A percentile compares a stretch with the other conserved stretches of the same genome.
Conservation (phyloP, 345 rosid species). For the Aquilaria yunnanensis region DNA sequence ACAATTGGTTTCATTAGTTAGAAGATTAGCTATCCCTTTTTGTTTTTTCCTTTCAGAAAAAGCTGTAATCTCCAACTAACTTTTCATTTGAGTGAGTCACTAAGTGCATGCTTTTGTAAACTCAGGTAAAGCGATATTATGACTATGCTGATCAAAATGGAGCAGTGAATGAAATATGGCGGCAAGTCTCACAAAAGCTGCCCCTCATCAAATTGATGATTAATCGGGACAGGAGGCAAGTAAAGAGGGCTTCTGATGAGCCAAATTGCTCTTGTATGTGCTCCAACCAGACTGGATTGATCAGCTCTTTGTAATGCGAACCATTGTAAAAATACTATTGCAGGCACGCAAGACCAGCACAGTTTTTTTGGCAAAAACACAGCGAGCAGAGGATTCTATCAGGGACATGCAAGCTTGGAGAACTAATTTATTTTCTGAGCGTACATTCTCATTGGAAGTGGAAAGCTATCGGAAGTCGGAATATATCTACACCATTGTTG, state of each 20-base stretch:
- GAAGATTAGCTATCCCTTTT: background rate
- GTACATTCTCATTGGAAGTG: background rate
- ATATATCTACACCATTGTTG: background rate
- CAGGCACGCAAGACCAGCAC: background rate
- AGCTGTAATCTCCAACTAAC: too few relatives aligned
- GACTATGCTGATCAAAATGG: slow-evolving; percentile 52
- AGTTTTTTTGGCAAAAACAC: background rate
- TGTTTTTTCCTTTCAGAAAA: background rate
- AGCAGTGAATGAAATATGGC: slow-evolving; percentile 91
- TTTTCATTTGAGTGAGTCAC: too few relatives aligned
- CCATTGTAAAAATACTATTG: background rate
- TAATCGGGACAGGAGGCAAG: slow-evolving; percentile 77
- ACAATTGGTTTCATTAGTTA: background rate
- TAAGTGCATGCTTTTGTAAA: background rate
- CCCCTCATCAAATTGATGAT: slow-evolving; percentile 78
- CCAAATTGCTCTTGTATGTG: slow-evolving; percentile 79
- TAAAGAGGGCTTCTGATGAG: slow-evolving; percentile 39
- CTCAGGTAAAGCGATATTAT: slow-evolving; percentile 72
- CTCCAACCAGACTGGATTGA: slow-evolving; percentile 55
- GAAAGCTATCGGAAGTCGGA: background rate
- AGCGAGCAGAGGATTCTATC: background rate
- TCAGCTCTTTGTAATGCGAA: slow-evolving; percentile 33
- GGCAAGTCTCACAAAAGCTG: slow-evolving; percentile 71
- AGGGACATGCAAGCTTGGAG: slow-evolving; percentile 1
- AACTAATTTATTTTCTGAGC: slow-evolving; percentile 1